Percentiles rank a stretch among this genome's conserved stretches.
phyloP scores from a whole-genome alignment of 169 alveolate species.

The Babesia sp. region DNA sequence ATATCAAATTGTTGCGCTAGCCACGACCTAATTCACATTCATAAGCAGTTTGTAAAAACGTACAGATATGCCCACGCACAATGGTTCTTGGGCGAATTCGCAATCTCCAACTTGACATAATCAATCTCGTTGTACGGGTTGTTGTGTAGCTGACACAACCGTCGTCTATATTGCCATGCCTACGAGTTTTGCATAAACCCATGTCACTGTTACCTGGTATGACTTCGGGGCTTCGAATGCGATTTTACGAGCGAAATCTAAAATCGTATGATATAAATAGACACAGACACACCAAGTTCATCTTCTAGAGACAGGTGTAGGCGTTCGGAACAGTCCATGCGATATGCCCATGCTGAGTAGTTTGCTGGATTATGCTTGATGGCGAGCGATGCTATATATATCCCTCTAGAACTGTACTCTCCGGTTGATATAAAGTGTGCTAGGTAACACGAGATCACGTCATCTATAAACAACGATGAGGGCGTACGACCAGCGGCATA shows the following conservation, averaged over 20 bases:
- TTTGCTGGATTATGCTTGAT: conserved; percentile 55
- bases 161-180: conserved; percentile 61
- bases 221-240: conserved; percentile 53
- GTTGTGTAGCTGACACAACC: conserved; percentile 26
- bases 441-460: conserved; percentile 6
- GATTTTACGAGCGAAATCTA: conserved; percentile 49
- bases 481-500: not conserved
- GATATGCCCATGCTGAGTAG: conserved; percentile 64
- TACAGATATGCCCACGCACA: conserved; percentile 63
- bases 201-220: conserved; percentile 27
- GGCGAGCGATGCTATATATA: conserved; percentile 29
- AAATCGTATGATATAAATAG: not conserved
- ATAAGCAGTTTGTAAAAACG: not conserved
- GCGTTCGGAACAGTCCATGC: conserved; percentile 44
- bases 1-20: conserved; percentile 19
- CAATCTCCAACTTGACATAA: conserved; percentile 50
- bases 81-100: conserved; percentile 59
- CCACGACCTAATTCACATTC: conserved; percentile 38
- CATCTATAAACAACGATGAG: not conserved
- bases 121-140: conserved; percentile 38
- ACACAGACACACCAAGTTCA: conserved; percentile 30
- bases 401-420: conserved; percentile 61
- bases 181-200: not conserved
- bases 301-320: conserved; percentile 27
- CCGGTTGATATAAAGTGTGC: conserved; percentile 1